Evolutionary conservation across 805 yeast genomes (phyloP).

Genomic region (Debaryomyces tyrocola): DNA sequence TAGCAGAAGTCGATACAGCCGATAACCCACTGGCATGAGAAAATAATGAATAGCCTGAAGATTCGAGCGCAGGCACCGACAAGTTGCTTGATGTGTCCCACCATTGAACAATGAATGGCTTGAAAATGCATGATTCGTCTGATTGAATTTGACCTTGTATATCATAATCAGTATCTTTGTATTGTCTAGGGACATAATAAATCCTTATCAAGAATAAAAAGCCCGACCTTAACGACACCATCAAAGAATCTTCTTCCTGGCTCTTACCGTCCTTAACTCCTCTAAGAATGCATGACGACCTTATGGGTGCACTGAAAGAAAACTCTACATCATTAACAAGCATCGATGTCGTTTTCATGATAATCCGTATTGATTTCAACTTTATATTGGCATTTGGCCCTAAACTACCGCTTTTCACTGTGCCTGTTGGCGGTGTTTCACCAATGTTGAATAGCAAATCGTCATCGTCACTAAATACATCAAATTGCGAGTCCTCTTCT

Average conservation of each 20-base stretch:
- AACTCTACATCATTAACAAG: constrained; percentile 29
- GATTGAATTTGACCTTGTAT: constrained; percentile 3
- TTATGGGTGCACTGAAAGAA: constrained; percentile 28
- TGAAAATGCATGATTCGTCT: constrained; percentile 21
- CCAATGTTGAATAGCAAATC: constrained; percentile 21
- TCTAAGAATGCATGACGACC: constrained; percentile 29
- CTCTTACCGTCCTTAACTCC: constrained; percentile 16
- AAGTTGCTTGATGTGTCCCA: constrained; percentile 33
- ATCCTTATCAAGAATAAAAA: constrained; percentile 39
- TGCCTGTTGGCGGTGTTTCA: not conserved
- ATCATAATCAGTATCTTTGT: constrained; percentile 23
- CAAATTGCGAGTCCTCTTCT: constrained; percentile 40
- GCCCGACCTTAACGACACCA: constrained; percentile 41
- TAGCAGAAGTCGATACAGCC: constrained; percentile 37
- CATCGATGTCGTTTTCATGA: constrained; percentile 33
- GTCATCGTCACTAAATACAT: constrained; percentile 36
- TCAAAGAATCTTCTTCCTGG: constrained; percentile 37
- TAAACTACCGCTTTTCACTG: constrained; percentile 4
- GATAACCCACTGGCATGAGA: constrained; percentile 41
- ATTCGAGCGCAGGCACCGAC: constrained; percentile 13
- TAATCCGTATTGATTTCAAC: constrained; percentile 19
- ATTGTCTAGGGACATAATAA: constrained; percentile 32
- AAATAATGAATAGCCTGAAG: constrained; percentile 27
- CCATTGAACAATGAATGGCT: constrained; percentile 52
- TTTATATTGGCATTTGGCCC: not conserved